A percentile compares a stretch with the other conserved stretches of the same genome.
phyloP scores from a whole-genome alignment of 495 filamentous ascomycete species.

The Glarea lozoyensis region DNA sequence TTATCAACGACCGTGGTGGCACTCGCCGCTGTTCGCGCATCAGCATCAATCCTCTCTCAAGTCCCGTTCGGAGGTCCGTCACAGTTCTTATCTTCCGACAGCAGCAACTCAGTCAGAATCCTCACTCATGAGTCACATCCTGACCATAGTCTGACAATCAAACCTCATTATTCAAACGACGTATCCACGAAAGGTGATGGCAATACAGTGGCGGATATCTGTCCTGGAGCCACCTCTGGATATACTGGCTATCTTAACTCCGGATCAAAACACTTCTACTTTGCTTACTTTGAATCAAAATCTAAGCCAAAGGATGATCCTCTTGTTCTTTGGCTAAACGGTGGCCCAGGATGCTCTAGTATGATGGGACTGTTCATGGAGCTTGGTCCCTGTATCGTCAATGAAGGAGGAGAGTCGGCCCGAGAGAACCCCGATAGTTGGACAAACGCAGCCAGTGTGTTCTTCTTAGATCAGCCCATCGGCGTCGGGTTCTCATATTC shows the following conservation, averaged over 20 bases:
- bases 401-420: constrained; percentile 7
- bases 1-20: too few relatives aligned
- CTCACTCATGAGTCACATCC: constrained; percentile 14
- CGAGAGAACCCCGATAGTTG: constrained; percentile 17
- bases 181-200: constrained; percentile 1
- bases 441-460: constrained; percentile 15
- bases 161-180: not conserved
- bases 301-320: constrained; percentile 39
- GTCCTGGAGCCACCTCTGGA: constrained; percentile 11
- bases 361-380: constrained; percentile 50
- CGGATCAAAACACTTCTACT: constrained; percentile 13
- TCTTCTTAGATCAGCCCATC: constrained; percentile 19
- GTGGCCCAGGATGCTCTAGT: constrained; percentile 49
- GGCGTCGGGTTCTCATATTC: constrained; percentile 18
- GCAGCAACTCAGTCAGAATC: constrained; percentile 4
- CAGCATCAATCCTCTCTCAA: too few relatives aligned
- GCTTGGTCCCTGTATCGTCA: constrained; percentile 16
- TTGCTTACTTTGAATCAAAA: constrained; percentile 36
- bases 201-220: constrained; percentile 5
- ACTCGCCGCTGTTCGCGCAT: too few relatives aligned
- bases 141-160: constrained; percentile 10
- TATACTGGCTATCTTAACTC: constrained; percentile 10
- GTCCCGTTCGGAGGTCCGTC: too few relatives aligned
- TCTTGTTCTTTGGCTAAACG: constrained; percentile 46
- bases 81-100: too few relatives aligned